Evolutionary conservation across 306 rosid genomes (phyloP).

Genomic region (Citrullus mucosospermus): DNA sequence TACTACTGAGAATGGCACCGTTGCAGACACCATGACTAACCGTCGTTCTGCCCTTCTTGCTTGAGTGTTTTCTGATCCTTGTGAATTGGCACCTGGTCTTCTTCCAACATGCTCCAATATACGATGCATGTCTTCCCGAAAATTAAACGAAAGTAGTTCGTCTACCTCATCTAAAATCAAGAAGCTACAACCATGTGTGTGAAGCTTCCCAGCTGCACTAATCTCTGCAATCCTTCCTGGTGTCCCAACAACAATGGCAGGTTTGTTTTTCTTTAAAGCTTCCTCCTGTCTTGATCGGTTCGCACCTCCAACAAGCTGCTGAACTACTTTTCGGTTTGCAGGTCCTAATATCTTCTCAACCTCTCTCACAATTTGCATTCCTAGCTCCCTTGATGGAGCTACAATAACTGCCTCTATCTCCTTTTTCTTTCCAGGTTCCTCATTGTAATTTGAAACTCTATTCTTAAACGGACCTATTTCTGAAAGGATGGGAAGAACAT

Average conservation of each 20-base stretch:
- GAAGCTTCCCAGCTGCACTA: constrained; percentile 85
- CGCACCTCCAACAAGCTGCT: constrained; percentile 98
- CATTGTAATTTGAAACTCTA: constrained; percentile 13
- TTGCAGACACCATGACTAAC: constrained; percentile 78
- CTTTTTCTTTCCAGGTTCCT: constrained; percentile 36
- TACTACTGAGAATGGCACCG: constrained; percentile 80
- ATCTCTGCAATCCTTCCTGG: constrained; percentile 92
- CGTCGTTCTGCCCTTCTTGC: constrained; percentile 43
- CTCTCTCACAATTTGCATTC: constrained; percentile 97
- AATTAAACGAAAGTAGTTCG: constrained; percentile 75
- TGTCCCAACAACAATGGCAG: constrained; percentile 83
- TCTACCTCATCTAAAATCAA: constrained; percentile 91
- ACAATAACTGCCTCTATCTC: constrained; percentile 75
- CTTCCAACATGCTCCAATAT: constrained; percentile 84
- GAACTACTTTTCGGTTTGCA: constrained; percentile 52
- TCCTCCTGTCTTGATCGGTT: constrained; percentile 87
- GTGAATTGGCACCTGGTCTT: constrained; percentile 38
- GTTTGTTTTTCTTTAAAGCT: constrained; percentile 80
- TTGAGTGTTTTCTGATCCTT: constrained; percentile 22
- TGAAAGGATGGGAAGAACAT: constrained; percentile 71
- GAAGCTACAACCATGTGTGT: constrained; percentile 67
- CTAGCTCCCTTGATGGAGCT: constrained; percentile 96
- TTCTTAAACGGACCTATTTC: constrained; percentile 51
- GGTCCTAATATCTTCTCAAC: constrained; percentile 78
- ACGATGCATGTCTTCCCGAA: constrained; percentile 88